Evolutionary conservation across 805 yeast species (phyloP), one percentile per base, ranked within the genome.

Genomic region (Lachancea nothofagi): DNA sequence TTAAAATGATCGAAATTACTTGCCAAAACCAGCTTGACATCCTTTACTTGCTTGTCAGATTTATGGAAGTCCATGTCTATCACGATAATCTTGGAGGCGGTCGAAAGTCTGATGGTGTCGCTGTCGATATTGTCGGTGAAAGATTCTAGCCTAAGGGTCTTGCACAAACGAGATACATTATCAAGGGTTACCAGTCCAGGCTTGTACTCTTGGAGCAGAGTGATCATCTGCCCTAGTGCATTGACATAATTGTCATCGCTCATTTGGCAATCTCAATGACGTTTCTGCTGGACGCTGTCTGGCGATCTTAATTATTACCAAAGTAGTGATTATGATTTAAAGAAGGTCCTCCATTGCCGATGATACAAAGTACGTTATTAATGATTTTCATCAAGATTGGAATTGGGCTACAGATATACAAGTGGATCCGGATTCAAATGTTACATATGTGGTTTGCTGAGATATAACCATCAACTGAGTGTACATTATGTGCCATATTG

Each of bases 61-160:
- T 50, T 59, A 15, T 50, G 49, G 39, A 58, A 62, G 39, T 62
- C 66, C 18, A 62, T 60, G 44, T 62, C 66, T 23, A 62, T 55
- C 21, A 62, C 66, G 13, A 62, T 54, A 31, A 62, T 62, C 27
- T 61, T 61, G 2, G 65, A 61, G 1, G 66, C 66, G 3, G 64
- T 58, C 0, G 66, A 62, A 6, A 62, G 40, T 35, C 66, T 49
- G 12, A 61, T 49, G 4, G 47, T 45, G 15, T 51, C 49, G 4
- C 41, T 36, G 32, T 51, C 58, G 3, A 61, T 41, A 34, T 55
- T 57, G 35, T 61, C 65, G 4, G 55, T 54, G 34, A 61, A 61
- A 1, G 64, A 59, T 39, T 61, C 65, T 24, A 61, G 38, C 6
- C 58, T 59, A 15, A 61, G 40, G 1, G 64, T 59, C 36, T 61